phyloP scores from a whole-genome alignment of 176 grass and related monocot species.

The Triticum aestivum region DNA sequence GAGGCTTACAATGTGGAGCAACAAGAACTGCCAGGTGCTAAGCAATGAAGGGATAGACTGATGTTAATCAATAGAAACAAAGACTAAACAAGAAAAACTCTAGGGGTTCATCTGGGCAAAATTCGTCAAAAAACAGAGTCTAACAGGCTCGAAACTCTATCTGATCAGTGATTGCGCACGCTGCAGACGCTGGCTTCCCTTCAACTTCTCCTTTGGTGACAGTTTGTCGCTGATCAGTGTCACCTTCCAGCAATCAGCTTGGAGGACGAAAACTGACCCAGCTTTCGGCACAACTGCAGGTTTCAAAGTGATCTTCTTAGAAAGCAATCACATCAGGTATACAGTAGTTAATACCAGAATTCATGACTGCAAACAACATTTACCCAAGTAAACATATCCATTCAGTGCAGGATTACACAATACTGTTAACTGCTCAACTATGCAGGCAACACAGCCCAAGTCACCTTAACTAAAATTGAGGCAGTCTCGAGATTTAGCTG shows the following conservation, averaged over 20 bases:
- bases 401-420: too few species aligned
- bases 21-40: too few species aligned
- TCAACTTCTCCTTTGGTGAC: conserved; percentile 54
- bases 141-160: conserved; percentile 20
- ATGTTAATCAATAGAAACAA: background rate
- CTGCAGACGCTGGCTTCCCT: conserved; percentile 34
- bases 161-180: conserved; percentile 44
- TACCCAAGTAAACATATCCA: too few species aligned
- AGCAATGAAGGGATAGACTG: background rate
- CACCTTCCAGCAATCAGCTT: conserved; percentile 70
- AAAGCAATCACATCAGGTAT: background rate
- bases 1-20: too few species aligned
- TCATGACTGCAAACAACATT: background rate
- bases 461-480: too few species aligned
- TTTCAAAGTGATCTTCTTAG: conserved; percentile 21
- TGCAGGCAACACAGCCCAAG: too few species aligned
- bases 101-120: background rate
- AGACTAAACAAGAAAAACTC: background rate
- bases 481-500: too few species aligned
- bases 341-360: background rate
- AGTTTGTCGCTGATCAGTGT: conserved; percentile 70
- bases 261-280: conserved; percentile 79
- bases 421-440: too few species aligned
- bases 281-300: conserved; percentile 76
- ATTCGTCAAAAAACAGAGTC: background rate